Base-by-base conservation (phyloP, 805 yeast species). In the Candida incommunis region DNA sequence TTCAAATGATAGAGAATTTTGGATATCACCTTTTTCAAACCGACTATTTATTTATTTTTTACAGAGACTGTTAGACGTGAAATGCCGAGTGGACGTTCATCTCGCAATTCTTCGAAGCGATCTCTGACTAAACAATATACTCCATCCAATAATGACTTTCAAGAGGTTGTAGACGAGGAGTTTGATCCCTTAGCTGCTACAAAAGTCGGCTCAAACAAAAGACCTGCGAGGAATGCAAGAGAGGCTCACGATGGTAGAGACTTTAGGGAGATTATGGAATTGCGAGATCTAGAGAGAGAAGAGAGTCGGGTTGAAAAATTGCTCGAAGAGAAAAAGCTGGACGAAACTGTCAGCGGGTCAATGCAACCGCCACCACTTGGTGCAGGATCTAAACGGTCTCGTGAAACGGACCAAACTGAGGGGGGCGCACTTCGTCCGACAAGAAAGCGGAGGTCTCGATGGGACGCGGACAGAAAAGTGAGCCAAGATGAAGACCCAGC, bases 181-280 rank as follows among this genome's bases (percentile, higher is more conserved):
- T 7, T 9, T 13, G 7, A 7, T 25, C 13, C 27, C 13, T 7
- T 13, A 25, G 27, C 13, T 25, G 13, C 13, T 13, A 25, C 13
- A 7, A 25, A 13, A 25, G 13, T 9, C 13, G 13, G 13, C 13
- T 25, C 27, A 9, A 25, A 25, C 13, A 7, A 13, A 25, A 7
- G 27, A 9, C 27, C 27, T 7, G 13, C 27, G 13, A 25, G 27
- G 13, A 13, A 25, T 7, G 13, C 27, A 25, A 25, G 27, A 25
- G 27, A 25, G 13, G 13, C 7, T 13, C 27, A 25, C 13, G 27
- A 25, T 25, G 27, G 13, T 7, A 25, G 9, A 5, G 20, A 16
- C 1, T 72, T 74, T 50, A 67, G 66, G 43, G 68, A 72, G 46
- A 54, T 62, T n/a, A 62, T 66, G 65, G 64, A 58, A 44, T 55